These are phyloP conservation scores for Elaphomyces granulatus DNA, from an alignment of 495 filamentous ascomycete species.

Conservation along the genomic window DNA sequence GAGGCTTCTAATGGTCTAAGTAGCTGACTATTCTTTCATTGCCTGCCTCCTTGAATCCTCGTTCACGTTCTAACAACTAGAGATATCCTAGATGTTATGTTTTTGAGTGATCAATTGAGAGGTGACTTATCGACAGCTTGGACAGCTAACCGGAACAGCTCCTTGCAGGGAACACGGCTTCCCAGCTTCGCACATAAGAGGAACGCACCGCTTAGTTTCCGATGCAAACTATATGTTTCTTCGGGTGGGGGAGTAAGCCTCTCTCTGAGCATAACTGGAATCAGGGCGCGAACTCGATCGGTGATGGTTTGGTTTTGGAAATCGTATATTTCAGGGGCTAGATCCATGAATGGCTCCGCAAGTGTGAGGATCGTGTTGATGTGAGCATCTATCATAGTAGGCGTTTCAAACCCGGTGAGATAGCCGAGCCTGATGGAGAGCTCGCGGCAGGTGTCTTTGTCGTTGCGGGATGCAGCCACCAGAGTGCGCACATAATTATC, in stretches of 20 bases:
- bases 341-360: constrained; percentile 72
- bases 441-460: constrained; percentile 44
- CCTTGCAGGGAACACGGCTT: constrained; percentile 64
- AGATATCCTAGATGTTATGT: no score
- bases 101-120: no score
- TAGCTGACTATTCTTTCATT: no score
- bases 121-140: constrained; percentile 26
- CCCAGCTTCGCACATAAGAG: constrained; percentile 78
- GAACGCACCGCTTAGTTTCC: constrained; percentile 93
- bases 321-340: constrained; percentile 74
- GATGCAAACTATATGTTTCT: constrained; percentile 92
- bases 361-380: constrained; percentile 67
- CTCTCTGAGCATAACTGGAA: constrained; percentile 86
- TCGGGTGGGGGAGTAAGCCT: constrained; percentile 82
- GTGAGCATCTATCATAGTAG: constrained; percentile 77
- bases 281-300: constrained; percentile 69
- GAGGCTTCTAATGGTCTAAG: no score
- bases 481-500: constrained; percentile 62
- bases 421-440: constrained; percentile 80
- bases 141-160: constrained; percentile 61
- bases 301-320: constrained; percentile 93
- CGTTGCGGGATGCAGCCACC: constrained; percentile 55
- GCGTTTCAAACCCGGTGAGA: constrained; percentile 74
- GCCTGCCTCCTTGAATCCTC: no score
- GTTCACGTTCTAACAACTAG: no score